phyloP scores from a whole-genome alignment of 2,329 filamentous ascomycete species.

The Stemphylium beticola region DNA sequence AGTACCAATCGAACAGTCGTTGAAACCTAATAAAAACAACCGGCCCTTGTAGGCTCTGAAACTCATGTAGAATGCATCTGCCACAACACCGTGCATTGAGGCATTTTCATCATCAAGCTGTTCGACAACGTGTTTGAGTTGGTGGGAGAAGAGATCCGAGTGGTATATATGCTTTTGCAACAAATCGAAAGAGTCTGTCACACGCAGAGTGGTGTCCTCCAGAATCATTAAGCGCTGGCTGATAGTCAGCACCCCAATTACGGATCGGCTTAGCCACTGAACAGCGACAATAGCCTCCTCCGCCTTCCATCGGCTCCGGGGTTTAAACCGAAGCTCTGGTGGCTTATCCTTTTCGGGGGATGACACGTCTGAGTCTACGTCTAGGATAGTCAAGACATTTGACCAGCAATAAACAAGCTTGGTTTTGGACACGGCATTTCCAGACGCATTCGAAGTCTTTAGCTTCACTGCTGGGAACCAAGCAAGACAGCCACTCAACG shows the following conservation, averaged over 20 bases:
- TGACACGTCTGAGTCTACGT: conserved; percentile 70
- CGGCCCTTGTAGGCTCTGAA: conserved; percentile 94
- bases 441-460: conserved; percentile 72
- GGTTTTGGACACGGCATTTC: conserved; percentile 74
- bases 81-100: conserved; percentile 93
- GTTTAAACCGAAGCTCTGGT: conserved; percentile 76
- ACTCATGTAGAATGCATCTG: conserved; percentile 98
- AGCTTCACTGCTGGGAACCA: conserved; percentile 98
- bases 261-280: conserved; percentile 94
- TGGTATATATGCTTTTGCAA: conserved; percentile 93
- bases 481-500: conserved; percentile 90
- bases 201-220: conserved; percentile 82
- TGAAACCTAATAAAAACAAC: conserved; percentile 90
- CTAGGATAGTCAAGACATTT: conserved; percentile 91
- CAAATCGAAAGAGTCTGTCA: conserved; percentile 94
- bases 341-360: conserved; percentile 76
- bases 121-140: conserved; percentile 84
- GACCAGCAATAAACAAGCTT: conserved; percentile 99
- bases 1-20: conserved; percentile 87
- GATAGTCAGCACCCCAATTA: conserved; percentile 89
- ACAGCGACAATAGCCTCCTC: conserved; percentile 96
- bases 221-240: conserved; percentile 91
- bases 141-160: conserved; percentile 84
- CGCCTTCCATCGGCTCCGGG: conserved; percentile 87
- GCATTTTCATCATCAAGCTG: conserved; percentile 84